Evolutionary conservation across 2,329 filamentous ascomycete species (phyloP).

Genomic region (Hypoxylon sp.): DNA sequence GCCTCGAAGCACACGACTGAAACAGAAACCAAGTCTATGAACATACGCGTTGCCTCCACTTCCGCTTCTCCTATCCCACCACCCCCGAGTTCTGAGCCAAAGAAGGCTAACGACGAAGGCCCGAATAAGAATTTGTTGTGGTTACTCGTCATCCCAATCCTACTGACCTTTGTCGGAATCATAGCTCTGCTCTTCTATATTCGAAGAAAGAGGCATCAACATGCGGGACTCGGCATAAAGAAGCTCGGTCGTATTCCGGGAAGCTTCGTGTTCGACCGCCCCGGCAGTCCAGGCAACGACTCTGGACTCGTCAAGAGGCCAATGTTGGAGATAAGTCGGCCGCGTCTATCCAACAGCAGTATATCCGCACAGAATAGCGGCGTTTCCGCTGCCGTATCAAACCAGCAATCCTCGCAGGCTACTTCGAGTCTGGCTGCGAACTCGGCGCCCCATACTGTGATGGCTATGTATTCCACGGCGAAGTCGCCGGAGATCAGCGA

Average conservation of each 20-base stretch:
- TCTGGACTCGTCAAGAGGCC: slow-evolving; percentile 29
- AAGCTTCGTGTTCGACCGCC: slow-evolving; percentile 38
- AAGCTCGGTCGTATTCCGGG: slow-evolving; percentile 44
- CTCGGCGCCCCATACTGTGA: slow-evolving; percentile 35
- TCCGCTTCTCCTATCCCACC: slow-evolving; percentile 20
- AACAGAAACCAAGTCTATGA: slow-evolving; percentile 38
- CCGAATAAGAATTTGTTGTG: slow-evolving; percentile 39
- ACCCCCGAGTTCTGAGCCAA: slow-evolving; percentile 23
- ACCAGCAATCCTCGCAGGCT: slow-evolving; percentile 23
- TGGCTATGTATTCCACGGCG: slow-evolving; percentile 32
- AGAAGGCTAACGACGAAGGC: slow-evolving; percentile 9
- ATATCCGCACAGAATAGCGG: slow-evolving; percentile 6
- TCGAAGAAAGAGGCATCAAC: slow-evolving; percentile 36
- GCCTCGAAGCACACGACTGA: slow-evolving; percentile 37
- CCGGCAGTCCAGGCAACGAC: slow-evolving; percentile 24
- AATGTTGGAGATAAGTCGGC: slow-evolving; percentile 35
- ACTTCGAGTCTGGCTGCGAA: slow-evolving; percentile 22
- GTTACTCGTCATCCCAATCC: slow-evolving; percentile 41
- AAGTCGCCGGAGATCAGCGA: slow-evolving; percentile 22
- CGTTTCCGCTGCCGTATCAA: slow-evolving; percentile 17
- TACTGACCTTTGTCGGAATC: slow-evolving; percentile 34
- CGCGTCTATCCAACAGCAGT: slow-evolving; percentile 6
- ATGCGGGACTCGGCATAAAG: slow-evolving; percentile 26
- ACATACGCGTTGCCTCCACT: slow-evolving; percentile 31
- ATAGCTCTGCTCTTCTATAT: slow-evolving; percentile 37